These are phyloP conservation scores for Amphirosellinia nigrospora DNA, from an alignment of 495 filamentous ascomycete species.

Conservation along the genomic window DNA sequence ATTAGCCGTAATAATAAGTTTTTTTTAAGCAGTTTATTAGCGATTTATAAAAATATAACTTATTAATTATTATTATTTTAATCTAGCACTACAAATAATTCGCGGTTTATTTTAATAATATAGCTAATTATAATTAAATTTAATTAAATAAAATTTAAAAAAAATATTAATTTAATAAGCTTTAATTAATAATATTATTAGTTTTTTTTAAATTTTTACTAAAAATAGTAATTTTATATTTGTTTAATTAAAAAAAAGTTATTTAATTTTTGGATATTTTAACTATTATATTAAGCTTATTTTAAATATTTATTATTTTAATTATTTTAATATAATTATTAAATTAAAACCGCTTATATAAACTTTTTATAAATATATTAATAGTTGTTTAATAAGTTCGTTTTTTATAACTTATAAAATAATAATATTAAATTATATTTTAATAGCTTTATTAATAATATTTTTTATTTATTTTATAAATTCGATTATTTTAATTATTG, in stretches of 20 bases:
- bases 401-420: constrained; percentile 87
- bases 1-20: constrained; percentile 87
- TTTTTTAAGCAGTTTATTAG: constrained; percentile 79
- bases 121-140: constrained; percentile 90
- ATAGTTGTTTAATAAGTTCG: constrained; percentile 81
- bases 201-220: constrained; percentile 95
- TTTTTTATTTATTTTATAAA: no score
- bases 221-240: constrained; percentile 95
- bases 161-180: constrained; percentile 80
- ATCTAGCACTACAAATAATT: constrained; percentile 86
- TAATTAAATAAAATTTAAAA: constrained; percentile 93
- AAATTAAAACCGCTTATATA: constrained; percentile 89
- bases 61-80: constrained; percentile 85
- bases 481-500: no score
- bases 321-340: constrained; percentile 99
- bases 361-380: constrained; percentile 88
- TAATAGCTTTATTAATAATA: constrained; percentile 80
- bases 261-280: constrained; percentile 89
- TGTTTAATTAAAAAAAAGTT: constrained; percentile 84
- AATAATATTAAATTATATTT: constrained; percentile 91
- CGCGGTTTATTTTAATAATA: constrained; percentile 92
- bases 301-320: constrained; percentile 86
- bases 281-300: constrained; percentile 96
- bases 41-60: constrained; percentile 87
- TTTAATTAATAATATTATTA: constrained; percentile 82